Conservation (phyloP, 441 rosid species). For the Omphalea diandra region DNA sequence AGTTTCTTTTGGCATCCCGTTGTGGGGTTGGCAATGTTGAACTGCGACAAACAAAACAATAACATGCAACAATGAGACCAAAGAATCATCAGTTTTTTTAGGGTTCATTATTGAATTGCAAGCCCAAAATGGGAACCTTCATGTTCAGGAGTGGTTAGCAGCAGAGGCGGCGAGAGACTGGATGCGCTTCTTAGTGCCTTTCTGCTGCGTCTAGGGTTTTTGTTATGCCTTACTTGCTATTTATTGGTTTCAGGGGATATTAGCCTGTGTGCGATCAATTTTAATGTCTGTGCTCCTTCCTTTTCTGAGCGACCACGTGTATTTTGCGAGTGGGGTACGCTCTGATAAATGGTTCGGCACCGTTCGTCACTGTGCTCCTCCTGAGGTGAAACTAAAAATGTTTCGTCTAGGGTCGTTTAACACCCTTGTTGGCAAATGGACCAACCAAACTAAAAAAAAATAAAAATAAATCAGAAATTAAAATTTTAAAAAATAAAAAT, state of each 20-base stretch:
- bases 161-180: slow-evolving; percentile 20
- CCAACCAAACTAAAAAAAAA: too few species aligned
- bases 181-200: too few species aligned
- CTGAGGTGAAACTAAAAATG: neutral
- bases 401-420: neutral
- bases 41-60: slow-evolving; percentile 27
- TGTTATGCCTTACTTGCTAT: neutral
- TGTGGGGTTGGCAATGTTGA: slow-evolving; percentile 56
- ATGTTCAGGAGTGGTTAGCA: slow-evolving; percentile 6
- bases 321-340: neutral
- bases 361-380: neutral
- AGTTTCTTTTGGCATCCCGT: slow-evolving; percentile 75
- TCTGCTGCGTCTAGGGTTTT: slow-evolving; percentile 18
- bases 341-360: neutral
- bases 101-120: neutral
- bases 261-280: neutral
- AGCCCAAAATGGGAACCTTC: slow-evolving; percentile 18
- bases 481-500: too few species aligned
- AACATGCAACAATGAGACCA: neutral
- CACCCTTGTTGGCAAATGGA: too few species aligned
- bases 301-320: neutral
- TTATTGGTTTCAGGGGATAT: neutral
- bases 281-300: neutral
- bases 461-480: too few species aligned
- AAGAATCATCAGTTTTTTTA: neutral